A percentile compares a stretch with the other conserved stretches of the same genome.
Evolutionary conservation across 768 basidiomycete genomes (phyloP).

Genomic region (Candolleomyces eurysporus): DNA sequence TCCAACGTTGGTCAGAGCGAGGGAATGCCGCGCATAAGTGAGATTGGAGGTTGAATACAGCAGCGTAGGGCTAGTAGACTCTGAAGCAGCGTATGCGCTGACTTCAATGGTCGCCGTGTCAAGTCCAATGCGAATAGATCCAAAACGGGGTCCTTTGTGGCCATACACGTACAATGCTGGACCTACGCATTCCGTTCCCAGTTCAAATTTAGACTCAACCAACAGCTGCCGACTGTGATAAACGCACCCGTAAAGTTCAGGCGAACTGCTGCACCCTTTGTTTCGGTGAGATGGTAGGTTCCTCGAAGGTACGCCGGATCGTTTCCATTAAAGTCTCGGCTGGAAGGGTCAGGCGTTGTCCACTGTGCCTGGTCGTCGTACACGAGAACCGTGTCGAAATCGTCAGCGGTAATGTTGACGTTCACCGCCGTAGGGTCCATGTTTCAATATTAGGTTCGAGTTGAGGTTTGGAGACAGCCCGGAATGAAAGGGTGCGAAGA

Average conservation of each 20-base stretch:
- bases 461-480: not conserved
- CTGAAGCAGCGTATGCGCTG: conserved; percentile 28
- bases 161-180: conserved; percentile 45
- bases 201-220: not conserved
- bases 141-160: conserved; percentile 38
- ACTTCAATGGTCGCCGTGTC: conserved; percentile 26
- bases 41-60: conserved; percentile 34
- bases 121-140: conserved; percentile 40
- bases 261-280: conserved; percentile 30
- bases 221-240: not conserved
- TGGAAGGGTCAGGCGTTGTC: conserved; percentile 48
- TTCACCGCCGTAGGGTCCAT: conserved; percentile 47
- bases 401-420: conserved; percentile 44
- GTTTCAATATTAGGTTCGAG: not conserved
- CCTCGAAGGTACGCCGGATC: conserved; percentile 40
- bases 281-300: conserved; percentile 42
- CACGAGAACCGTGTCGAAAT: conserved; percentile 44
- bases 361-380: conserved; percentile 39
- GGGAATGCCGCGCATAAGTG: conserved; percentile 35
- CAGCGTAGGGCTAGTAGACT: conserved; percentile 30
- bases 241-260: conserved; percentile 44
- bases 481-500: no score
- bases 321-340: conserved; percentile 29
- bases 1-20: conserved; percentile 42
- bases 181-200: conserved; percentile 20